phyloP scores from a whole-genome alignment of 2,329 filamentous ascomycete genomes.

The Diaporthe capsici region DNA sequence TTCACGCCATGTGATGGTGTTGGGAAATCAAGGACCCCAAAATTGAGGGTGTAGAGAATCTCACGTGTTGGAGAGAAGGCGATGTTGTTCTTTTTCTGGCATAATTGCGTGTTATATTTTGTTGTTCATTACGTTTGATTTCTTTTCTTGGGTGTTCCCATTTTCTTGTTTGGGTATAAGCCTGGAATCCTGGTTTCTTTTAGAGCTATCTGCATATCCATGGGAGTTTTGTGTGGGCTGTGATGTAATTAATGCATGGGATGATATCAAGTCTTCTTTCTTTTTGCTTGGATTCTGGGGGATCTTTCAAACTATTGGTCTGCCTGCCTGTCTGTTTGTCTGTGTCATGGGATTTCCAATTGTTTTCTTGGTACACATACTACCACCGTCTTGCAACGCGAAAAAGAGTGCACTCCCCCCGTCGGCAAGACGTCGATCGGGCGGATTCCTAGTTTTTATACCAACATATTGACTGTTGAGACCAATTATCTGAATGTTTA shows the following conservation, averaged over 20 bases:
- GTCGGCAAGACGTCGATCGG: neutral
- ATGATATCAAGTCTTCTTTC: constrained; percentile 19
- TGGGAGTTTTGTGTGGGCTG: neutral
- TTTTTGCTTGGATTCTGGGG: neutral
- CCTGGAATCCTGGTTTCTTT: neutral
- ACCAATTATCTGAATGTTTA: neutral
- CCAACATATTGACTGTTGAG: neutral
- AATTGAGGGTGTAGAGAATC: neutral
- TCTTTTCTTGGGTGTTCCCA: neutral
- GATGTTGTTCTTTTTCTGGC: neutral
- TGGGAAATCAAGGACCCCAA: too few species aligned
- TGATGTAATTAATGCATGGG: constrained; percentile 29
- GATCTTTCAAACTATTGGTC: neutral
- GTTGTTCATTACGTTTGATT: neutral
- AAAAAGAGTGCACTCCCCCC: neutral
- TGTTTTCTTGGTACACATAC: neutral
- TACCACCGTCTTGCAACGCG: neutral
- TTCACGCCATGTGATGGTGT: constrained; percentile 37
- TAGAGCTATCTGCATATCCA: constrained; percentile 26
- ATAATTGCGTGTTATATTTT: neutral
- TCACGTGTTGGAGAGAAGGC: neutral
- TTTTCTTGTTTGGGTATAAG: neutral
- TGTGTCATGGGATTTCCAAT: neutral
- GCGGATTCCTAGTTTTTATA: neutral
- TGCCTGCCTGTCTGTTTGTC: neutral